phyloP scores from a whole-genome alignment of 1,284 basidiomycete genomes.

The Athelia psychrophila region DNA sequence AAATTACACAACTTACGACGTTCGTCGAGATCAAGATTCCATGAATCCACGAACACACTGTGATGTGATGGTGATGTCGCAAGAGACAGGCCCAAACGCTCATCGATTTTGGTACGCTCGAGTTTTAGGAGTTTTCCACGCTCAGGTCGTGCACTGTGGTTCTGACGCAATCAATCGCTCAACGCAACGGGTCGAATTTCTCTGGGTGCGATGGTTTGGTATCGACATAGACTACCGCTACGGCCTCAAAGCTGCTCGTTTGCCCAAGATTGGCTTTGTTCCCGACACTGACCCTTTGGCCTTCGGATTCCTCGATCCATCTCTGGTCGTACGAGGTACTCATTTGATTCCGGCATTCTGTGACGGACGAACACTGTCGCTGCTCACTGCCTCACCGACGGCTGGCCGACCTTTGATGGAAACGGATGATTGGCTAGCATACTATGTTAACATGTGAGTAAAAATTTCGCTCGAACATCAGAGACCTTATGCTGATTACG shows the following conservation, averaged over 20 bases:
- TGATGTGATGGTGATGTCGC: constrained; percentile 33
- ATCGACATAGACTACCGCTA: constrained; percentile 4
- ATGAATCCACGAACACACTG: constrained; percentile 31
- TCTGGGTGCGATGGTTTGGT: constrained; percentile 14
- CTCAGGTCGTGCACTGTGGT: not conserved
- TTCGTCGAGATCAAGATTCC: constrained; percentile 32
- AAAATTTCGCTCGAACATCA: not conserved
- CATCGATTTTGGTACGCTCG: not conserved
- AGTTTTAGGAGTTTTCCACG: constrained; percentile 1
- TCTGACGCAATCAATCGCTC: not conserved
- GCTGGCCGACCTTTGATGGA: not conserved
- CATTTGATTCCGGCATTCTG: constrained; percentile 19
- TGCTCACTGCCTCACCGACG: constrained; percentile 1
- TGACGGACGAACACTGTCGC: constrained; percentile 11
- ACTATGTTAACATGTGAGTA: constrained; percentile 18
- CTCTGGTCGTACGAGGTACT: constrained; percentile 7
- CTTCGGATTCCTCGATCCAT: constrained; percentile 12
- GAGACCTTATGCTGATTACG: not conserved
- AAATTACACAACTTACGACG: constrained; percentile 45
- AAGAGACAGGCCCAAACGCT: constrained; percentile 14
- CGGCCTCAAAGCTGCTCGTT: constrained; percentile 1
- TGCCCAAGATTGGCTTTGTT: constrained; percentile 14
- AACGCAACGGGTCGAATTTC: not conserved
- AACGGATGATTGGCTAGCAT: constrained; percentile 10
- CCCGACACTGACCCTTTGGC: constrained; percentile 1